Conservation (phyloP, 345 rosid genomes). For the Linum trigynum region DNA sequence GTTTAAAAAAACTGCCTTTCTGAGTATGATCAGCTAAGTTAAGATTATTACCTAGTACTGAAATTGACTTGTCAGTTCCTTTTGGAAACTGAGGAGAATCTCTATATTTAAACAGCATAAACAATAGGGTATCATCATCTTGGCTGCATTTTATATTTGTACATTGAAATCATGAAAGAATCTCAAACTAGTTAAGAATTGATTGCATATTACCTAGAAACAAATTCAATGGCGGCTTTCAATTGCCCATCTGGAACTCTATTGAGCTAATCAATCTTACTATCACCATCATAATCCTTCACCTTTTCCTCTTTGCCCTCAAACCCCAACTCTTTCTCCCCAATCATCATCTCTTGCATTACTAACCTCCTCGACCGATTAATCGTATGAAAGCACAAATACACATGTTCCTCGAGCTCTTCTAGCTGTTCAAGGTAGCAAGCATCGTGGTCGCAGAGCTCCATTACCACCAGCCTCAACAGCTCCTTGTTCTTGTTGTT, state of each 20-base stretch:
- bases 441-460: slow-evolving; percentile 31
- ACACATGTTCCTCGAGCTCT: slow-evolving; percentile 70
- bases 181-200: not conserved
- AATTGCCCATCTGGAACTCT: not conserved
- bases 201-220: not conserved
- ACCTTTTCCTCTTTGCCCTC: not conserved
- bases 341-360: slow-evolving; percentile 33
- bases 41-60: no score
- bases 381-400: slow-evolving; percentile 63
- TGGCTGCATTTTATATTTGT: not conserved
- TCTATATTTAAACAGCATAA: not conserved
- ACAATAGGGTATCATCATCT: not conserved
- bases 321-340: not conserved
- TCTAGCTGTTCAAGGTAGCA: slow-evolving; percentile 53
- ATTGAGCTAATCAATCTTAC: not conserved
- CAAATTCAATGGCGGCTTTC: not conserved
- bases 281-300: not conserved
- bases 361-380: slow-evolving; percentile 64
- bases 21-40: no score
- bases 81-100: not conserved
- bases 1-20: not conserved
- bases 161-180: not conserved
- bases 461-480: slow-evolving; percentile 51
- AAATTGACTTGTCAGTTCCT: not conserved
- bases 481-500: slow-evolving; percentile 42